A percentile compares a stretch with the other conserved stretches of the same genome.
Evolutionary conservation across 169 alveolate species (phyloP).

Genomic region (Eimeria praecox): DNA sequence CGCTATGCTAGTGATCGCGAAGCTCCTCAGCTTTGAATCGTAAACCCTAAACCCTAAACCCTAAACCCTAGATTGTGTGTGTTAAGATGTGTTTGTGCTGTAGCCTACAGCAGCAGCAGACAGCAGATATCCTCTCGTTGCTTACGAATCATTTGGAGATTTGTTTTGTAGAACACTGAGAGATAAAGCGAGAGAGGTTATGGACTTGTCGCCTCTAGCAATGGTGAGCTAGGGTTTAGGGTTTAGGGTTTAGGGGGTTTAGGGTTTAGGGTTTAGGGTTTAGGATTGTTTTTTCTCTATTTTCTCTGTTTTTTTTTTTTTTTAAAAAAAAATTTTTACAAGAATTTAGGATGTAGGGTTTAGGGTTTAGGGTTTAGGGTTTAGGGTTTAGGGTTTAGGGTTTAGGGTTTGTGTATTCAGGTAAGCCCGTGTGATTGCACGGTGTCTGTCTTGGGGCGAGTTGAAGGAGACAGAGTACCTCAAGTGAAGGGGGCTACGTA

Average conservation of each 20-base stretch:
- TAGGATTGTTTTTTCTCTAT: no score
- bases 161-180: constrained; percentile 94
- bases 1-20: neutral
- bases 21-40: neutral
- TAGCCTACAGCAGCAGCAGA: constrained; percentile 93
- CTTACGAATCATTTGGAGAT: constrained; percentile 90
- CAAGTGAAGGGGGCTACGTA: constrained; percentile 82
- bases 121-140: constrained; percentile 94
- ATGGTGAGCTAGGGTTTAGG: constrained; percentile 23
- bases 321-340: no score
- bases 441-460: constrained; percentile 63
- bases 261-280: constrained; percentile 29
- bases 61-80: neutral
- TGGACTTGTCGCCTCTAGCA: neutral
- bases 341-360: neutral
- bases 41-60: constrained; percentile 34
- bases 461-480: constrained; percentile 38
- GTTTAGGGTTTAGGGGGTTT: constrained; percentile 47
- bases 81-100: constrained; percentile 81
- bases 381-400: constrained; percentile 1
- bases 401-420: constrained; percentile 16
- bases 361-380: neutral
- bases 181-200: neutral
- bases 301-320: no score
- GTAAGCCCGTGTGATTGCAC: constrained; percentile 82